Evolutionary conservation across 2,329 filamentous ascomycete species (phyloP).

Genomic region (Calonectria crousiana): DNA sequence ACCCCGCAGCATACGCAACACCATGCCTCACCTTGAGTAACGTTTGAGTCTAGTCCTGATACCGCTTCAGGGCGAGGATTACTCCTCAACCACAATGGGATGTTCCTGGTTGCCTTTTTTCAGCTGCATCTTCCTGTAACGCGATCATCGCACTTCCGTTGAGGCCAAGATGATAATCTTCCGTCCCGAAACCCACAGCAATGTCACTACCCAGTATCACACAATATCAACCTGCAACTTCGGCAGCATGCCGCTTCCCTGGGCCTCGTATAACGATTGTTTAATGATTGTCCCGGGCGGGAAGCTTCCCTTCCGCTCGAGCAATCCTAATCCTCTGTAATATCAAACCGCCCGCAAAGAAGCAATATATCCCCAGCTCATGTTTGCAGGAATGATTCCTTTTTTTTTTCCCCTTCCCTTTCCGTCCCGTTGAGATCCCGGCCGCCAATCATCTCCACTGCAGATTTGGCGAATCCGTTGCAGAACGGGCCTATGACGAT

Average conservation of each 20-base stretch:
- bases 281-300: neutral
- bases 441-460: conserved; percentile 16
- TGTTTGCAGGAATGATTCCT: neutral
- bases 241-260: neutral
- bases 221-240: neutral
- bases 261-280: neutral
- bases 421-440: neutral
- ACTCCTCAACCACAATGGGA: neutral
- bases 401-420: too few species aligned
- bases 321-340: neutral
- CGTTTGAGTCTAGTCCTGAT: neutral
- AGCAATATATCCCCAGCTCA: neutral
- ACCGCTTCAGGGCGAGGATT: neutral
- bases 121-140: neutral
- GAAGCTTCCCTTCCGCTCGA: neutral
- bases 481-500: conserved; percentile 4
- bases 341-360: neutral
- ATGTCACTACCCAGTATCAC: neutral
- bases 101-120: neutral
- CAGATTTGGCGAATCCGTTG: conserved; percentile 3
- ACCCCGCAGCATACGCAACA: conserved; percentile 3
- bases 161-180: neutral
- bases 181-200: neutral
- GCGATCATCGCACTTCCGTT: neutral
- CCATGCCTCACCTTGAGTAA: neutral